Evolutionary conservation across 257 asterid species (phyloP), one percentile per base, ranked within the genome.

Genomic region (Thymus quinquecostatus): DNA sequence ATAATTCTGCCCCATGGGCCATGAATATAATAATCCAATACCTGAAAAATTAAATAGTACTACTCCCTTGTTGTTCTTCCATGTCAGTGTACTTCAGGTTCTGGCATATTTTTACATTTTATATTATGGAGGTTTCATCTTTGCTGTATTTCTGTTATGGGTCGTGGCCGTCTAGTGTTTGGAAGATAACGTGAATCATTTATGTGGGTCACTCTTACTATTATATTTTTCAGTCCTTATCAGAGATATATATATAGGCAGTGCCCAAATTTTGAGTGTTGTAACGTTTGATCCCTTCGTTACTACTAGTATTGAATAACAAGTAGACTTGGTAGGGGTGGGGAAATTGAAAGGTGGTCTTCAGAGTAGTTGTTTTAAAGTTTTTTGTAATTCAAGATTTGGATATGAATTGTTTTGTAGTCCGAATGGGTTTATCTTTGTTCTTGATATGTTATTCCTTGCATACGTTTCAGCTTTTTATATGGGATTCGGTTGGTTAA

Each of bases 321-420:
- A 40, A 62, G 32, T 59, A 66, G 30, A 29, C 40, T 62, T 55
- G 74, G 63, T 62, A 40, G 79, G 67, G 74, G 78, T 73, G 81
- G 84, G 81, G 86, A 70, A 76, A 78, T 66, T 72, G 85, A 72
- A 59, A 79, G 82, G 86, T 77, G 73, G 79, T 77, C 76, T 75
- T 84, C 82, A 60, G 56, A 73, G 78, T 81, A 62, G 83, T 60
- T 76, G 86, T 60, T 73, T 53, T 59, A 45, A 67, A 58, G 55
- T 32, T 64, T 61, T 78, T 48, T 71, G 71, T 21, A 21, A 66
- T 75, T 72, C 33, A 80, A 75, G 77, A 76, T 47, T 68, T 69
- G 38, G 53, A 5, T 43, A 64, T 8, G 49, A 69, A 78, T 47
- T 74, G 71, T 53, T 50, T 45, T 72, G n/a, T 64, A 14, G 21